Base-by-base conservation (phyloP, 805 yeast genomes). In the Saturnispora zaruensis region DNA sequence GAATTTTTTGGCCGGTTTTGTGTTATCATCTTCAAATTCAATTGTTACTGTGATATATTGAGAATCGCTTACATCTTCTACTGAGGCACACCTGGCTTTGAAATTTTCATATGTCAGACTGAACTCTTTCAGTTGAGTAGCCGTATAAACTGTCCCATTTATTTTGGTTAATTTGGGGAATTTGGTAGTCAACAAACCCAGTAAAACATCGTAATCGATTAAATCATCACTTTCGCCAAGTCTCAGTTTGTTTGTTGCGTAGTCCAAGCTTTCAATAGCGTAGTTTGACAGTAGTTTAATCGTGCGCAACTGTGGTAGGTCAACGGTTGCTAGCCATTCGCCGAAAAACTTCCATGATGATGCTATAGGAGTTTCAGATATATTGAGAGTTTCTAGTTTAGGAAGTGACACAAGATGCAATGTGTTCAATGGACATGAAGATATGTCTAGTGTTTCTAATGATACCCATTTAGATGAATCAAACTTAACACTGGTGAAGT, bases 121-220 rank as follows among this genome's bases (percentile, higher is more conserved):
- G 21, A 18, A 45, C 14, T 45, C 37, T 13, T 26, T 2, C 20
- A 37, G 7, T 28, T 45, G 42, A 0, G 42, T 49, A 3, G 67
- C 21, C 1, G 49, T 59, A 7, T 87, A 65, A 0, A 34, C 46
- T 0, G 80, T 72, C 1, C 96, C 95, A 58, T 89, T 81, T 13
- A 88, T 64, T 23, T 63, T 66, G 1, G 44, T 37, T 2, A 83
- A 41, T 0, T 53, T 48, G 1, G 67, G 65, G 4, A 66, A 36
- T 16, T 63, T 46, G 1, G 59, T 38, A 14, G 64, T 45, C 11
- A 64, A 30, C 25, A 60, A 59, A 20, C 58, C 51, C 3, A 54
- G 36, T 16, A 49, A 52, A 2, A 53, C 34, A 36, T 59, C 60
- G 43, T 57, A 57, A 13, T 55, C 37, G 14, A 46, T n/a, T 36